Conservation (phyloP, 345 rosid species). For the Linum usitatissimum region DNA sequence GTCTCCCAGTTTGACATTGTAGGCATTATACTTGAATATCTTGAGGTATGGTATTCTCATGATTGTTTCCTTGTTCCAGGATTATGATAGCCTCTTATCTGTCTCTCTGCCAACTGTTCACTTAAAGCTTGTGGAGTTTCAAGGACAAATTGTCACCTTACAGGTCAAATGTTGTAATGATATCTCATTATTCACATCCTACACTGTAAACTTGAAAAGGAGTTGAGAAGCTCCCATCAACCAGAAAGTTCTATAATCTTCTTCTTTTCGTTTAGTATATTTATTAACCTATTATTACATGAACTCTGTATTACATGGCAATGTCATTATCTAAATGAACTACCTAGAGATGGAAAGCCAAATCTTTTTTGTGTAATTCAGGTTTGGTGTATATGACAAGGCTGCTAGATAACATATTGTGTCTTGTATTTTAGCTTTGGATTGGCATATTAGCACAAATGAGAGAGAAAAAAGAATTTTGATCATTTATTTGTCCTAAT, state of each 20-base stretch:
- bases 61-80: constrained; percentile 37
- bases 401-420: too few relatives aligned
- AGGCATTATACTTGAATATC: not conserved
- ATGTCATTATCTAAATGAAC: too few relatives aligned
- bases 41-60: not conserved
- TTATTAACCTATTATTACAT: too few relatives aligned
- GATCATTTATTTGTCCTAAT: not conserved
- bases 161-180: constrained; percentile 38
- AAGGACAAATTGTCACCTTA: constrained; percentile 47
- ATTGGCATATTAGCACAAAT: too few relatives aligned
- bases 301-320: too few relatives aligned
- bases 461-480: too few relatives aligned
- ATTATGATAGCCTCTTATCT: constrained; percentile 61
- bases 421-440: too few relatives aligned
- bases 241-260: not conserved
- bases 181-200: not conserved
- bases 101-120: constrained; percentile 46
- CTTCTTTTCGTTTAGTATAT: too few relatives aligned
- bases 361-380: too few relatives aligned
- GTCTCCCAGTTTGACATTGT: not conserved
- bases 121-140: constrained; percentile 69
- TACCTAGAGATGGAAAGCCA: too few relatives aligned
- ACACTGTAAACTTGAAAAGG: not conserved
- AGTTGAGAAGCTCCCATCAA: not conserved
- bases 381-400: too few relatives aligned